A percentile compares a stretch with the other conserved stretches of the same genome.
phyloP scores from a whole-genome alignment of 768 basidiomycete species.

The Phanerochaete carnosa region DNA sequence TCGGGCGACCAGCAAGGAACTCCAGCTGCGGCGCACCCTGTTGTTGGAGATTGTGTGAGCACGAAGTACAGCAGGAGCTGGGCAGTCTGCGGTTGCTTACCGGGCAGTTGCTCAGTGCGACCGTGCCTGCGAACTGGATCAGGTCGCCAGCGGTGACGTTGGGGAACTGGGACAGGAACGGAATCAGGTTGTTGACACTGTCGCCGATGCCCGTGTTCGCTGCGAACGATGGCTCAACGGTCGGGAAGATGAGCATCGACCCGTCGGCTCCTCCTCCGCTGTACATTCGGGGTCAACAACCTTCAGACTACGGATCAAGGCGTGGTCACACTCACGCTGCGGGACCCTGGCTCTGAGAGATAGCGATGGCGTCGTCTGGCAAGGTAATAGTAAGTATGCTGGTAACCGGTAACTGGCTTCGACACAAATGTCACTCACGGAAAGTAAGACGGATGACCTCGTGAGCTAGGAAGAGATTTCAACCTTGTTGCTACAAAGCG shows the following conservation, averaged over 20 bases:
- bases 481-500: not conserved
- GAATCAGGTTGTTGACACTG: slow-evolving; percentile 17
- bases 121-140: slow-evolving; percentile 23
- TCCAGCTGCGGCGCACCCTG: slow-evolving; percentile 13
- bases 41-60: not conserved
- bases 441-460: slow-evolving; percentile 21
- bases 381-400: not conserved
- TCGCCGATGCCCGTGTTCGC: slow-evolving; percentile 43
- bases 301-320: not conserved
- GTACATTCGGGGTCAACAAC: not conserved
- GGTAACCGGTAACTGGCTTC: slow-evolving; percentile 7
- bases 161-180: slow-evolving; percentile 13
- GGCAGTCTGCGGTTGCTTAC: slow-evolving; percentile 4
- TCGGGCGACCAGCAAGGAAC: slow-evolving; percentile 14
- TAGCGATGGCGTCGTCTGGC: slow-evolving; percentile 26
- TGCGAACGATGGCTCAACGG: slow-evolving; percentile 39
- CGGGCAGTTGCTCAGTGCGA: slow-evolving; percentile 20
- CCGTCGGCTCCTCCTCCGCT: slow-evolving; percentile 39
- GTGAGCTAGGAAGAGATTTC: slow-evolving; percentile 11
- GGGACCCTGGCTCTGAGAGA: slow-evolving; percentile 5
- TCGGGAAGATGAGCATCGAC: slow-evolving; percentile 43
- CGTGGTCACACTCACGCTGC: not conserved
- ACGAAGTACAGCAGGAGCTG: slow-evolving; percentile 9
- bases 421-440: slow-evolving; percentile 20
- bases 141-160: slow-evolving; percentile 14